Evolutionary conservation across 2,329 filamentous ascomycete species (phyloP).

Genomic region (Calycina marina): DNA sequence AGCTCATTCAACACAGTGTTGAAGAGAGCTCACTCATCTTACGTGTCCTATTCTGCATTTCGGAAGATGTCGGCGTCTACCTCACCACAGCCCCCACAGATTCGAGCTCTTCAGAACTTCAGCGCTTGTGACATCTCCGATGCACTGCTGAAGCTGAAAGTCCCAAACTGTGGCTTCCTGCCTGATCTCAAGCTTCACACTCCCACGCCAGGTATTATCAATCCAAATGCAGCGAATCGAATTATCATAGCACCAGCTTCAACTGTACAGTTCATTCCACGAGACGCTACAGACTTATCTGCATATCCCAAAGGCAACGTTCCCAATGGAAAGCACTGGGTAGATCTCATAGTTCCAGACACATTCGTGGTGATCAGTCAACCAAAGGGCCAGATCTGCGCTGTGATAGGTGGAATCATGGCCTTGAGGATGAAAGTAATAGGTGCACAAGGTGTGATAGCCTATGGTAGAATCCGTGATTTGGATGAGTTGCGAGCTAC

Average conservation of each 20-base stretch:
- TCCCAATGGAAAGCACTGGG: constrained; percentile 48
- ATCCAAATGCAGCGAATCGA: constrained; percentile 4
- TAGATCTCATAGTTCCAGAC: constrained; percentile 43
- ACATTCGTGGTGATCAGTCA: constrained; percentile 55
- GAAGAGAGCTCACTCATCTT: too few relatives aligned
- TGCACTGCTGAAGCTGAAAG: constrained; percentile 54
- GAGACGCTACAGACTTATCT: constrained; percentile 29
- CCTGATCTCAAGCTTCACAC: constrained; percentile 34
- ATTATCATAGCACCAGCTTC: constrained; percentile 33
- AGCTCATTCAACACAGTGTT: not conserved
- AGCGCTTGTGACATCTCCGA: constrained; percentile 51
- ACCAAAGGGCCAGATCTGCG: constrained; percentile 49
- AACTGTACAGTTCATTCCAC: constrained; percentile 49
- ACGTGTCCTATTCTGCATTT: too few relatives aligned
- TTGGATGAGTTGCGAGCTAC: constrained; percentile 41
- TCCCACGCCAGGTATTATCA: constrained; percentile 11
- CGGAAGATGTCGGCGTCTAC: too few relatives aligned
- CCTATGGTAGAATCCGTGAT: constrained; percentile 55
- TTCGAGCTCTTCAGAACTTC: constrained; percentile 22
- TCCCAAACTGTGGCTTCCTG: constrained; percentile 51
- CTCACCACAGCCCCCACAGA: constrained; percentile 2
- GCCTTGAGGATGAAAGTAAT: constrained; percentile 51
- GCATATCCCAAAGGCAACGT: constrained; percentile 29
- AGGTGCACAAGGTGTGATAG: constrained; percentile 45
- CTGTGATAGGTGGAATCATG: constrained; percentile 65